phyloP scores from a whole-genome alignment of 192 early-diverging fungal species.

The Spizellomyces punctatus region DNA sequence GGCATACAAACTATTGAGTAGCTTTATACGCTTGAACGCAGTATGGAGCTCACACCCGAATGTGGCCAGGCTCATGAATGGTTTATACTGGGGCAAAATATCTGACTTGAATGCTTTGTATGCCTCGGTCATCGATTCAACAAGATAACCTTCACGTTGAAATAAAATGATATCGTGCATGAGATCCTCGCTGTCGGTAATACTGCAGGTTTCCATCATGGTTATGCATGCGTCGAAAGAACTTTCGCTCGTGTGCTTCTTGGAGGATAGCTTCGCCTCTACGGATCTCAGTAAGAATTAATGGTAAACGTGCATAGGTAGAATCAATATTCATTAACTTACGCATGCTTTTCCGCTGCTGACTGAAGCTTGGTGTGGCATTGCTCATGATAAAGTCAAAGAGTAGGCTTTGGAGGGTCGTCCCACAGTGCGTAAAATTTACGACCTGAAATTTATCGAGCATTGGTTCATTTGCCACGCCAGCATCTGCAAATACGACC shows the following conservation, averaged over 20 bases:
- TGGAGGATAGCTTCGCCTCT: too few relatives aligned
- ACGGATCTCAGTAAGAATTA: too few relatives aligned
- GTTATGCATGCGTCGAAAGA: not conserved
- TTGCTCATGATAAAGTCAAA: constrained; percentile 2
- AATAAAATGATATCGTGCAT: constrained; percentile 27
- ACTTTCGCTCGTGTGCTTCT: constrained; percentile 5
- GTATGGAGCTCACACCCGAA: too few relatives aligned
- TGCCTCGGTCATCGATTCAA: not conserved
- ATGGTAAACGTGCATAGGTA: too few relatives aligned
- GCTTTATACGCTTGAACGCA: too few relatives aligned
- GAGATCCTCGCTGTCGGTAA: constrained; percentile 14
- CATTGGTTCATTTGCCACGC: not conserved
- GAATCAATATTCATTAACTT: too few relatives aligned
- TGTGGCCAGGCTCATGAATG: not conserved
- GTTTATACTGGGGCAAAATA: not conserved
- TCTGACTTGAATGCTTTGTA: not conserved
- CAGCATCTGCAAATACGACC: not conserved
- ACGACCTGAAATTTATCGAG: not conserved
- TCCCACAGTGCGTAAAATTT: not conserved
- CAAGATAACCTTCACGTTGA: not conserved
- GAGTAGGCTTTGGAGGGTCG: not conserved
- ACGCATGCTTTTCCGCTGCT: too few relatives aligned
- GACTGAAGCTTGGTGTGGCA: not conserved
- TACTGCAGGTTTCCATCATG: not conserved
- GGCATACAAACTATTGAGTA: too few relatives aligned